A percentile compares a stretch with the other conserved stretches of the same genome.
Evolutionary conservation across 495 filamentous ascomycete genomes (phyloP).

Genomic region (Umbilicaria muhlenbergii): DNA sequence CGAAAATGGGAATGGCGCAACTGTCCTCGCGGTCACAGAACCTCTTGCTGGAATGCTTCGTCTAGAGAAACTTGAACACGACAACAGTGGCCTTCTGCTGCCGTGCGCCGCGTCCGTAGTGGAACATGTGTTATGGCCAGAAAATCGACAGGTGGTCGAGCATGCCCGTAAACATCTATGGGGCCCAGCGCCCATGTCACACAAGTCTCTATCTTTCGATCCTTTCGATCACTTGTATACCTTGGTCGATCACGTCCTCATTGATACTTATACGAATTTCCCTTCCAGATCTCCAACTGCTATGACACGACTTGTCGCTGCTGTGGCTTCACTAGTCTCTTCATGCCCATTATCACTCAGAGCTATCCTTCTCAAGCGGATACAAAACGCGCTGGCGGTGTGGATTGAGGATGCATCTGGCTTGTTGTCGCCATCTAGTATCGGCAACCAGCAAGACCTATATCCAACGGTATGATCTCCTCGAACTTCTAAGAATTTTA

Average conservation of each 20-base stretch:
- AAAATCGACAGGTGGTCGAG: constrained; percentile 36
- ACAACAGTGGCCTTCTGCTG: constrained; percentile 7
- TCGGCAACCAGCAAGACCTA: too few relatives aligned
- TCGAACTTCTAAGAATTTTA: too few relatives aligned
- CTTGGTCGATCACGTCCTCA: constrained; percentile 29
- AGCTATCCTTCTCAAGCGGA: constrained; percentile 24
- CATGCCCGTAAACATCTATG: constrained; percentile 40
- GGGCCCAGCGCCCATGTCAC: constrained; percentile 31
- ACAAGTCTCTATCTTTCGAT: constrained; percentile 32
- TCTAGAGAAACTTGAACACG: constrained; percentile 3
- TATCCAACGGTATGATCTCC: too few relatives aligned
- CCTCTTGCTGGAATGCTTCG: constrained; percentile 44
- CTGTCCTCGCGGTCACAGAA: constrained; percentile 48
- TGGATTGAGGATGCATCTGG: constrained; percentile 44
- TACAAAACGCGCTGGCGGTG: constrained; percentile 41
- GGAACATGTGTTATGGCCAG: constrained; percentile 11
- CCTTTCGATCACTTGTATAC: constrained; percentile 47
- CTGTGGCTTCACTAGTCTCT: constrained; percentile 19
- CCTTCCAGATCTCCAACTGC: constrained; percentile 1
- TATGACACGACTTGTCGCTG: constrained; percentile 16
- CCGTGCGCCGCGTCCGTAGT: constrained; percentile 13
- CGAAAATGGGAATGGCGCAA: constrained; percentile 50
- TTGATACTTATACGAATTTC: constrained; percentile 24
- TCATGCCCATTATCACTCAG: constrained; percentile 19
- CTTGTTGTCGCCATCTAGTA: neutral